phyloP scores from a whole-genome alignment of 257 asterid genomes.

The Salvia splendens region DNA sequence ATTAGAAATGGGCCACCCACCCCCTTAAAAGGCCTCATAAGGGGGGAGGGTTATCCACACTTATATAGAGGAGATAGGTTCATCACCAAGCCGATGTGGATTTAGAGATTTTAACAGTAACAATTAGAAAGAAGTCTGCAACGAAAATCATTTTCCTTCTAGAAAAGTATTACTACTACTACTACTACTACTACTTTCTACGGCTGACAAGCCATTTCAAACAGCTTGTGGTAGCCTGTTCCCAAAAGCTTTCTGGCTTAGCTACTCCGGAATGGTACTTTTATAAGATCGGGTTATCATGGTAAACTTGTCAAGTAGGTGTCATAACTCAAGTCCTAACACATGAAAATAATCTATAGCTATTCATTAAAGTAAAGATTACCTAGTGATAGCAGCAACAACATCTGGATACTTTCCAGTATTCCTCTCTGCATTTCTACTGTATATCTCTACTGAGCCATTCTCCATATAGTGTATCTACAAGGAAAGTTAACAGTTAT shows the following conservation, averaged over 20 bases:
- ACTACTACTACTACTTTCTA: no score
- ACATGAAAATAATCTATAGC: conserved; percentile 12
- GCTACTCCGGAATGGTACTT: conserved; percentile 3
- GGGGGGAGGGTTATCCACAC: no score
- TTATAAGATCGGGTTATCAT: conserved; percentile 2
- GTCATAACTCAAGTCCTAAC: conserved; percentile 19
- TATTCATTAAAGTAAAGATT: conserved; percentile 32
- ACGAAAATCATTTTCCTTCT: background rate
- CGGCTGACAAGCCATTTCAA: background rate
- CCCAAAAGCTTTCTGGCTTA: no score
- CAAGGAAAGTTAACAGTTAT: conserved; percentile 27
- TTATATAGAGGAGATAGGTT: no score
- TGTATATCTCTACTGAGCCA: conserved; percentile 92
- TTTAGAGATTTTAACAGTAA: background rate
- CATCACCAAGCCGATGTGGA: no score
- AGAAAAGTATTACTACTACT: conserved; percentile 7
- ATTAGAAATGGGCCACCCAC: no score
- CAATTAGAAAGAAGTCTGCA: background rate
- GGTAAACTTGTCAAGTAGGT: background rate
- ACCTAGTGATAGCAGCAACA: conserved; percentile 77
- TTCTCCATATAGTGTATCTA: conserved; percentile 85
- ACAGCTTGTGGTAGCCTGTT: conserved; percentile 21
- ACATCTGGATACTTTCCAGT: conserved; percentile 98
- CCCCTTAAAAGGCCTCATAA: no score
- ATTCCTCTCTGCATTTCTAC: conserved; percentile 93